phyloP scores from a whole-genome alignment of 192 early-diverging fungal species.

The Phycomyces nitens region DNA sequence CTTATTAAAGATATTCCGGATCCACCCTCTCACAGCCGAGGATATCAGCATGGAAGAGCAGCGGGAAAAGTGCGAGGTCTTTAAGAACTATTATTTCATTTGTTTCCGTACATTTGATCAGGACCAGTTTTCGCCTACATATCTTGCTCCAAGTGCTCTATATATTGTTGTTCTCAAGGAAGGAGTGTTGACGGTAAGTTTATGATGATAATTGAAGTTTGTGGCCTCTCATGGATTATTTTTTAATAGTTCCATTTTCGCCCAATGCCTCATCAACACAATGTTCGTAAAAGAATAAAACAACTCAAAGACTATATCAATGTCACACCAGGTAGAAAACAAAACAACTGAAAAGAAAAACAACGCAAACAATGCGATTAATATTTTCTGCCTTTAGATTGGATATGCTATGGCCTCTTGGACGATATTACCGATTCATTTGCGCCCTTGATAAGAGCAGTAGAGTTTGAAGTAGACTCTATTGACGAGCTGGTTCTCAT shows the following conservation, averaged over 20 bases:
- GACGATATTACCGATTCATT: conserved; percentile 96
- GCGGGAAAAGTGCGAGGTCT: conserved; percentile 95
- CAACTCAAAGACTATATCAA: conserved; percentile 83
- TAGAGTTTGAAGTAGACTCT: conserved; percentile 94
- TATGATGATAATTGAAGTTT: neutral
- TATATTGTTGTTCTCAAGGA: conserved; percentile 69
- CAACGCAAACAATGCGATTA: neutral
- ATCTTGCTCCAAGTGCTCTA: conserved; percentile 64
- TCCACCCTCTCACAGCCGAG: conserved; percentile 83
- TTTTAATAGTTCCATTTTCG: conserved; percentile 72
- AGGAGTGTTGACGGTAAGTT: conserved; percentile 64
- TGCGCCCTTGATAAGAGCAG: conserved; percentile 77
- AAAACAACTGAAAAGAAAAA: neutral
- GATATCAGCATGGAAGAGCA: conserved; percentile 87
- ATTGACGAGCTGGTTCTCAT: conserved; percentile 96
- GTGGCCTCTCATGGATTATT: neutral
- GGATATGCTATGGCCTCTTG: conserved; percentile 95
- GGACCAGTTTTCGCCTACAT: conserved; percentile 59
- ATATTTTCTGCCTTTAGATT: conserved; percentile 53
- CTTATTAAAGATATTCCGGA: conserved; percentile 54
- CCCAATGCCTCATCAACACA: conserved; percentile 74
- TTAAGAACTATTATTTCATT: conserved; percentile 90
- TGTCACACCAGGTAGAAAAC: conserved; percentile 65
- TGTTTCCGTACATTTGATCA: conserved; percentile 80
- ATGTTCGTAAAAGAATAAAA: conserved; percentile 81